Evolutionary conservation across 495 filamentous ascomycete species (phyloP), one percentile per base, ranked within the genome.

Genomic region (Symbiotaphrina buchneri): DNA sequence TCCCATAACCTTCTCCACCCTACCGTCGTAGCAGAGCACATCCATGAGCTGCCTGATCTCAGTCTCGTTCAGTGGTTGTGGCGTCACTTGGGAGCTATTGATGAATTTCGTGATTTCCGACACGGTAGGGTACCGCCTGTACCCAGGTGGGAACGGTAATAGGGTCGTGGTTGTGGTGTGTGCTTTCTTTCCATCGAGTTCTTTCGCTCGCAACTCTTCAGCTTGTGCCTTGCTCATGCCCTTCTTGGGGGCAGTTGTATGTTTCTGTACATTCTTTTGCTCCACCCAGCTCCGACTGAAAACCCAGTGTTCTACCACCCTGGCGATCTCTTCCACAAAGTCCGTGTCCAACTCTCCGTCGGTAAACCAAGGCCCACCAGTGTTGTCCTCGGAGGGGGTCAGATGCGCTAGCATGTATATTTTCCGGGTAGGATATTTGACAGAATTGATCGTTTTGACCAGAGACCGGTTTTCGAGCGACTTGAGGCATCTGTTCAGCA

Each of bases 331-430:
- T 15, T 72, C 65, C 43, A 95, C 82, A 46, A 97, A 83, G 28
- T 74, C 72, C 22, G 73, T 66, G 46, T 97, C 87, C 2, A 94
- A 62, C 23, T 76, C 74, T 5, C 74, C 76, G 30, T 92, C 77
- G 14, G 75, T 83, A 42, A 82, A 94, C 78, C 84, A 97, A 11
- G 79, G 72, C 4, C 90, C 87, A 24, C 87, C 90, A 0, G 82
- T 90, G 13, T 84, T 71, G 28, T 87, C 74, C 21, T 92, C 83
- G 22, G 71, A 74, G 2, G 90, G 85, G 10, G 64, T 59, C 16
- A 91, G 54, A 33, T 63, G 59, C 30, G 54, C 51, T 28, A 74
- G 51, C 58, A 76, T 71, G 53, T 71, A 76, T 43, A 65, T 69
- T 46, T 70, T 73, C 30, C 67, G 61, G 31, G 48, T 59, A 29